These are phyloP conservation scores for Phytophthora tentaculata DNA, from an alignment of 352 stramenopile genomes.

Conservation along the genomic window DNA sequence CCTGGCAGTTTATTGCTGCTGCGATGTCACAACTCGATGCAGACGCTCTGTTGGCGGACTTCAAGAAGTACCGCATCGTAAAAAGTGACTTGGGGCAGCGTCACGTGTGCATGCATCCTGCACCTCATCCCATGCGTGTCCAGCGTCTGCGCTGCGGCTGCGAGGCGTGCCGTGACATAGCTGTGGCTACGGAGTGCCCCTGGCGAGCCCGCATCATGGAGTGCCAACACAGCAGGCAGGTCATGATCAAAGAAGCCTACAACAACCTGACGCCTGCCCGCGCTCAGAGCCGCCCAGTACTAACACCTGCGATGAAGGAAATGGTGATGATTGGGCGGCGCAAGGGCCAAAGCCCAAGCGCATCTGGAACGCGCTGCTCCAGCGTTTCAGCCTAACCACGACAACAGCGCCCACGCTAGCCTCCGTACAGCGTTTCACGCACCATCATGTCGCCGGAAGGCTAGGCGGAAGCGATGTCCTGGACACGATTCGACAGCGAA, in stretches of 20 bases:
- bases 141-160: background rate
- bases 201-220: background rate
- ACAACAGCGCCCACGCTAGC: background rate
- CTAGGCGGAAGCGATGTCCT: background rate
- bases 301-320: background rate
- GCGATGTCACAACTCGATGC: background rate
- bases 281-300: background rate
- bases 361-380: background rate
- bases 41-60: background rate
- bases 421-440: background rate
- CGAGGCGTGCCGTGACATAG: background rate
- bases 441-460: background rate
- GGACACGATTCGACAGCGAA: background rate
- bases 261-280: background rate
- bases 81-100: background rate
- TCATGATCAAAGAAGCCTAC: background rate
- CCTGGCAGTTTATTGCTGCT: background rate
- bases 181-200: background rate
- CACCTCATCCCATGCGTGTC: background rate
- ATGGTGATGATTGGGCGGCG: background rate
- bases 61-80: background rate
- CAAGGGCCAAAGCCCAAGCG: background rate
- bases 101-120: background rate
- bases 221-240: background rate
- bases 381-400: background rate